Evolutionary conservation across 2,329 filamentous ascomycete genomes (phyloP), one percentile per base, ranked within the genome.

Genomic region (Diaporthe amygdali): DNA sequence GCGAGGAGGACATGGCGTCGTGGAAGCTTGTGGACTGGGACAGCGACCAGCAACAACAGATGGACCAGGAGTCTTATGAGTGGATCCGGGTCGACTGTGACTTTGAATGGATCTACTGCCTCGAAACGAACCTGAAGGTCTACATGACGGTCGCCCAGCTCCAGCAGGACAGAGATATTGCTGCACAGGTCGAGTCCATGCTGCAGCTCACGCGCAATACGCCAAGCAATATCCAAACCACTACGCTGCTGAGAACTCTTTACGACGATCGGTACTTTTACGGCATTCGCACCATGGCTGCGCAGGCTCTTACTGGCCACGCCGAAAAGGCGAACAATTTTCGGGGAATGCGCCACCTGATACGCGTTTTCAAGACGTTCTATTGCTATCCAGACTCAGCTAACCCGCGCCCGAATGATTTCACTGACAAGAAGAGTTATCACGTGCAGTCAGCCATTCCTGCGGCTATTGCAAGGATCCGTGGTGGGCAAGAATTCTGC

Each of bases 71-170:
- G 79, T 97, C 94, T 0, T 99, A 98, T 78, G 96, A 99, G 80
- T 99, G 97, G 96, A 97, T 99, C 76, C 92, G 96, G 25, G 93
- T 98, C 83, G 96, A 99, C 81, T 95, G 96, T 20, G 97, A 99
- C 81, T 98, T 98, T 76, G 96, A 99, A 80, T 99, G 96, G 96
- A 92, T 98, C 71, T 96, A 93, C 81, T 92, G 92, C 75, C 93
- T 97, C 81, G 91, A 92, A 72, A 86, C 88, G 14, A 92, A 92
- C 74, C 94, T 98, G 88, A 94, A 94, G 55, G 90, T 94, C 5
- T 98, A 98, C 85, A 99, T 99, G 97, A 98, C 96, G 79, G 91
- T 97, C 71, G 98, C 96, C 27, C 96, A 99, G 81, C 86, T 99
- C 73, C 96, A 99, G 80, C 96, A 99, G 81, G 96, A 99, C 81